phyloP scores from a whole-genome alignment of 371 early-diverging fungal species.

The Quaeritorhiza haematococci region DNA sequence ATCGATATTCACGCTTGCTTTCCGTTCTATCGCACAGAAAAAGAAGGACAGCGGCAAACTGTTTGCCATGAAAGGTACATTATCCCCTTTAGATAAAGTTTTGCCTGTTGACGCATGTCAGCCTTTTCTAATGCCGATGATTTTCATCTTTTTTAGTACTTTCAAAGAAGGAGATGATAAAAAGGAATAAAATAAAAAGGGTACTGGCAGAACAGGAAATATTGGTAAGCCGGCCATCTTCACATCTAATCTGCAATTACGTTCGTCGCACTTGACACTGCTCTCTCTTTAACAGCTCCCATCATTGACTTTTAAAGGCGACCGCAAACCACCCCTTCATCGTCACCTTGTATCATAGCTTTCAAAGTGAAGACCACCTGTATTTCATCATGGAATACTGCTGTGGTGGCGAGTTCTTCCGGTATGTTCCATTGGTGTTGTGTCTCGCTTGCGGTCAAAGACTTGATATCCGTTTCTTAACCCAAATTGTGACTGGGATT shows the following conservation, averaged over 20 bases:
- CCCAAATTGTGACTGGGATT: background rate
- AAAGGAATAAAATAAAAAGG: constrained; percentile 91
- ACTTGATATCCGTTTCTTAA: background rate
- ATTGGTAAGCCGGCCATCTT: constrained; percentile 49
- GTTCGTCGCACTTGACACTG: background rate
- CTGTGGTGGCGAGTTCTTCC: constrained; percentile 96
- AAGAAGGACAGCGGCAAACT: constrained; percentile 78
- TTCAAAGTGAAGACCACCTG: constrained; percentile 89
- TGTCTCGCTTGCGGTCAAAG: background rate
- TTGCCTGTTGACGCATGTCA: background rate
- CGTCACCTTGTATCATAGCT: constrained; percentile 92
- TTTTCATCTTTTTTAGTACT: constrained; percentile 46
- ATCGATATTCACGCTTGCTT: background rate
- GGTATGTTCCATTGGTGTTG: constrained; percentile 38
- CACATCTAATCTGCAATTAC: background rate
- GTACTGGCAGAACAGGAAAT: constrained; percentile 96
- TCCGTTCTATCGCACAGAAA: constrained; percentile 20
- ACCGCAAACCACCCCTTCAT: constrained; percentile 93
- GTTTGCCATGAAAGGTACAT: constrained; percentile 81
- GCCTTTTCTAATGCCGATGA: background rate
- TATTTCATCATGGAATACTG: constrained; percentile 99
- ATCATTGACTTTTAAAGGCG: constrained; percentile 14
- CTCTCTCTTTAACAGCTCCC: background rate
- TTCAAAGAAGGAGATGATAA: constrained; percentile 92
- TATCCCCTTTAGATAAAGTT: no score